Percentiles rank a stretch among this genome's conserved stretches.
phyloP scores from a whole-genome alignment of 108 stramenopile genomes.

The Cyclotella sp. region DNA sequence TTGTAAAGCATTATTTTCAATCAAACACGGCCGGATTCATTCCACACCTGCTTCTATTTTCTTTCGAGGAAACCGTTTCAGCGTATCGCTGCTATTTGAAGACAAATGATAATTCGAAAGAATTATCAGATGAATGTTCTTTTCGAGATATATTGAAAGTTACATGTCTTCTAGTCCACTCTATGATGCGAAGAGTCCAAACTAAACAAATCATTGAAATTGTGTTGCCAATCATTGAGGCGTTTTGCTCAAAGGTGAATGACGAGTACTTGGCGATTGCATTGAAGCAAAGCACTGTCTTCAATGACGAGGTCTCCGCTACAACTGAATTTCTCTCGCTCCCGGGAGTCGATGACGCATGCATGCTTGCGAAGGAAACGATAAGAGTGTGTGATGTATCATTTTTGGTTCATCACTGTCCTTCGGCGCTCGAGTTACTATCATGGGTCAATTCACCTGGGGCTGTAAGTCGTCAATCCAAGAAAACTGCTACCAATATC shows the following conservation, averaged over 20 bases:
- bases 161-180: constrained; percentile 12
- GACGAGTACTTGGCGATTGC: constrained; percentile 13
- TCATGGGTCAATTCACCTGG: constrained; percentile 19
- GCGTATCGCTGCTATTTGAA: not conserved
- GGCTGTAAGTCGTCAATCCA: not conserved
- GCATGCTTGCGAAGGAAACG: constrained; percentile 4
- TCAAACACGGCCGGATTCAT: constrained; percentile 10
- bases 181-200: constrained; percentile 12
- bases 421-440: constrained; percentile 33
- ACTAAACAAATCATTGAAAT: not conserved
- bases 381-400: constrained; percentile 14
- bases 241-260: constrained; percentile 26
- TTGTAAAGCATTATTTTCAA: constrained; percentile 28
- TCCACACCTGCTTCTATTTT: not conserved
- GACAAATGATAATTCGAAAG: not conserved
- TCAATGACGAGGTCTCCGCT: not conserved
- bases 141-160: constrained; percentile 7
- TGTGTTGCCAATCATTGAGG: constrained; percentile 21
- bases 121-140: not conserved
- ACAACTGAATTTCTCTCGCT: constrained; percentile 12
- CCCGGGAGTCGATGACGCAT: constrained; percentile 25
- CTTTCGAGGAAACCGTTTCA: not conserved
- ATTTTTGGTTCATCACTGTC: constrained; percentile 15
- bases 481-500: not conserved
- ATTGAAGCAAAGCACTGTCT: constrained; percentile 2